phyloP scores from a whole-genome alignment of 1,284 basidiomycete species.

The Melampsora americana region DNA sequence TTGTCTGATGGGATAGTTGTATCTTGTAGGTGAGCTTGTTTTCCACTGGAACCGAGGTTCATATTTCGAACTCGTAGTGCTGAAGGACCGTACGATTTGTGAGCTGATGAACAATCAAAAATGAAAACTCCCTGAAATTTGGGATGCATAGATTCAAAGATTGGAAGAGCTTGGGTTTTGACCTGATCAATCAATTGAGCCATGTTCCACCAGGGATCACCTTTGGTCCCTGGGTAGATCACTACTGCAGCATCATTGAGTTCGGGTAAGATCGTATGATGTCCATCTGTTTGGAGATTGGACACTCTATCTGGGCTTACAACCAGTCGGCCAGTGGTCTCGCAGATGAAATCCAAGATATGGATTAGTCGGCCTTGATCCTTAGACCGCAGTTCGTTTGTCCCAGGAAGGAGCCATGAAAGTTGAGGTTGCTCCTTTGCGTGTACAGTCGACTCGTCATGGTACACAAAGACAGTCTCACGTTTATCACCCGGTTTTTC shows the following conservation, averaged over 20 bases:
- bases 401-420: conserved; percentile 7
- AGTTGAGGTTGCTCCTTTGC: neutral
- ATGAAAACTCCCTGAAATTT: conserved; percentile 7
- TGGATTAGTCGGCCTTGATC: conserved; percentile 5
- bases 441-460: conserved; percentile 2
- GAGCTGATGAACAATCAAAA: conserved; percentile 4
- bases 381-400: neutral
- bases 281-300: neutral
- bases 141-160: conserved; percentile 7
- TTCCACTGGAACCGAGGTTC: neutral
- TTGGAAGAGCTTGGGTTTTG: neutral
- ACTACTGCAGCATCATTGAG: neutral
- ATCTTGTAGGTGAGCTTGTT: neutral
- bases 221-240: conserved; percentile 10
- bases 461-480: conserved; percentile 14
- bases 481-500: neutral
- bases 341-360: conserved; percentile 9
- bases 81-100: neutral
- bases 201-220: too few relatives aligned
- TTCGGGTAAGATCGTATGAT: neutral
- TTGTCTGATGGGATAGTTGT: conserved; percentile 2
- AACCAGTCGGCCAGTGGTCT: conserved; percentile 6
- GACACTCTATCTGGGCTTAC: neutral
- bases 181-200: conserved; percentile 5
- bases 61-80: conserved; percentile 12